Percentiles rank a stretch among this genome's conserved stretches.
phyloP scores from a whole-genome alignment of 495 filamentous ascomycete genomes.

The Trichoderma reesei region DNA sequence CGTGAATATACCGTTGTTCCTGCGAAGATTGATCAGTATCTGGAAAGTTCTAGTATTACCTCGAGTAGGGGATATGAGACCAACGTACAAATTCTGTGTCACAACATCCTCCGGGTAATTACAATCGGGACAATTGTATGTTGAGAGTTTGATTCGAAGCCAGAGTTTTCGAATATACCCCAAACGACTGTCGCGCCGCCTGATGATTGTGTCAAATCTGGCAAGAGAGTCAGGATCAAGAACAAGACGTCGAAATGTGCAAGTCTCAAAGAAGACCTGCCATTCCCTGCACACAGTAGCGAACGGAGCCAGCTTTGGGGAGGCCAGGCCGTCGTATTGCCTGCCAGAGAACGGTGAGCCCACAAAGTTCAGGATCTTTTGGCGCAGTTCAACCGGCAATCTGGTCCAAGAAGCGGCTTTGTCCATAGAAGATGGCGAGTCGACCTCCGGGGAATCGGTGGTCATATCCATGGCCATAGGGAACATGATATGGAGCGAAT shows the following conservation, averaged over 20 bases:
- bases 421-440: neutral
- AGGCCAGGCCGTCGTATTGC: neutral
- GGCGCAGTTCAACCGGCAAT: constrained; percentile 2
- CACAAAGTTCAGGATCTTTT: neutral
- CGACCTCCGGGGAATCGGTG: neutral
- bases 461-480: neutral
- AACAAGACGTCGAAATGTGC: constrained; percentile 8
- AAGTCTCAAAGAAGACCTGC: constrained; percentile 5
- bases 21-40: neutral
- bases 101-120: neutral
- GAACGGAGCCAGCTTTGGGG: neutral
- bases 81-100: constrained; percentile 5
- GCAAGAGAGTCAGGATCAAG: neutral
- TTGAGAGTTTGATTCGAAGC: neutral
- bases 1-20: neutral
- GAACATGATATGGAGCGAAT: neutral
- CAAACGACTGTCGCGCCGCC: neutral
- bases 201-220: neutral
- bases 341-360: neutral
- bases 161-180: constrained; percentile 1
- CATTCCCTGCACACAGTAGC: neutral
- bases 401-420: neutral
- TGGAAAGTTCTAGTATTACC: neutral
- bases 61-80: neutral
- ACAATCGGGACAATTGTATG: neutral